Conservation (phyloP, 441 rosid genomes). For the Populus trichocarpa region DNA sequence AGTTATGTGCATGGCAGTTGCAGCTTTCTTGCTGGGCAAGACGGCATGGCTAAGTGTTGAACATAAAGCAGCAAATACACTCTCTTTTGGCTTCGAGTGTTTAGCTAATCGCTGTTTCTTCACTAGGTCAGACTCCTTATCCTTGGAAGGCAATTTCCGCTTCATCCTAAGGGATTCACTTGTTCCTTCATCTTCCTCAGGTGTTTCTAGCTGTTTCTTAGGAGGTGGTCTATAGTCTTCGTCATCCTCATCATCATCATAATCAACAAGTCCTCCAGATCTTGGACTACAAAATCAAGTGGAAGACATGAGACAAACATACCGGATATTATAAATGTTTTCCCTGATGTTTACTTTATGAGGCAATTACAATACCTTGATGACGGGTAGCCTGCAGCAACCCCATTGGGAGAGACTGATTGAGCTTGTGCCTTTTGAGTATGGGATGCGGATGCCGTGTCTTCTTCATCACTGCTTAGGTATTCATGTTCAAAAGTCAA, state of each 20-base stretch:
- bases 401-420: slow-evolving; percentile 72
- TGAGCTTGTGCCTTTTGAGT: slow-evolving; percentile 48
- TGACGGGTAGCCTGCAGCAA: slow-evolving; percentile 48
- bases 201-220: slow-evolving; percentile 53
- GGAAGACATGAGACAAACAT: slow-evolving; percentile 10
- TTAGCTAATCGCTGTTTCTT: slow-evolving; percentile 71
- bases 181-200: slow-evolving; percentile 72
- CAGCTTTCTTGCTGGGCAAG: slow-evolving; percentile 62
- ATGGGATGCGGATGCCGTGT: slow-evolving; percentile 76
- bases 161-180: slow-evolving; percentile 66
- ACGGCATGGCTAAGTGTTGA: slow-evolving; percentile 87
- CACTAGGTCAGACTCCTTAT: slow-evolving; percentile 58
- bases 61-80: slow-evolving; percentile 77
- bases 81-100: slow-evolving; percentile 52
- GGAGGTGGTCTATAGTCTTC: slow-evolving; percentile 92
- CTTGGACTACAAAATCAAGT: slow-evolving; percentile 45
- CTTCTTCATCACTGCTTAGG: slow-evolving; percentile 84
- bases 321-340: background rate
- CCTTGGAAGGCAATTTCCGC: slow-evolving; percentile 58
- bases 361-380: slow-evolving; percentile 50
- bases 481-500: slow-evolving; percentile 17
- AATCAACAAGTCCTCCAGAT: slow-evolving; percentile 89
- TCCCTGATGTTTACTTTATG: slow-evolving; percentile 5
- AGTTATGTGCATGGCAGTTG: slow-evolving; percentile 23
- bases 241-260: slow-evolving; percentile 95